Conservation (phyloP, 345 rosid species). For the Rhodamnia argentea region DNA sequence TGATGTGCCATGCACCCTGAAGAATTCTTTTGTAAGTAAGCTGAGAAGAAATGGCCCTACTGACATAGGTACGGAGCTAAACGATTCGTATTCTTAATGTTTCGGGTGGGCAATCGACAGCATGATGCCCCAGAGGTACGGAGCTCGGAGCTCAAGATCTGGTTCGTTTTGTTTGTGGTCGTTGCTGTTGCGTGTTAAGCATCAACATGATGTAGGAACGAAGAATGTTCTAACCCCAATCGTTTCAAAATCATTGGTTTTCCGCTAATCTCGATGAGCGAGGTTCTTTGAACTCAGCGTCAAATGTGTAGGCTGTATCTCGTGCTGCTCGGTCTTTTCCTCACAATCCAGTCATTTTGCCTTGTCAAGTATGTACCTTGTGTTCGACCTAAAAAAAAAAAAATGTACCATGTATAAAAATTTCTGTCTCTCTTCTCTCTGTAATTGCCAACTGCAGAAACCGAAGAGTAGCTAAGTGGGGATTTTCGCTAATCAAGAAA, state of each 20-base stretch:
- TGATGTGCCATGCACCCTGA: not conserved
- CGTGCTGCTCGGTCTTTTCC: not conserved
- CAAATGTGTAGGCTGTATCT: not conserved
- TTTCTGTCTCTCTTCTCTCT: not conserved
- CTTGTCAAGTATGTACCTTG: not conserved
- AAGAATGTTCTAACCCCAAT: not conserved
- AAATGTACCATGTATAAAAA: not conserved
- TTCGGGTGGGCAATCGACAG: not conserved
- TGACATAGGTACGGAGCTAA: not conserved
- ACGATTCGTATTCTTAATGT: not conserved
- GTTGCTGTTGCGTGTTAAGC: not conserved
- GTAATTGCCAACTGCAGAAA: not conserved
- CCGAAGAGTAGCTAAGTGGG: not conserved
- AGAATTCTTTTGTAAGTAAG: not conserved
- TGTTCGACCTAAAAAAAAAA: not conserved
- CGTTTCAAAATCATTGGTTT: not conserved
- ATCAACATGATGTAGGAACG: not conserved
- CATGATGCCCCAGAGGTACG: not conserved
- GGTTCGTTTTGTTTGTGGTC: not conserved
- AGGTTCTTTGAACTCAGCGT: not conserved
- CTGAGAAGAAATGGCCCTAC: not conserved
- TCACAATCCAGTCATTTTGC: not conserved
- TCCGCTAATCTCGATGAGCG: not conserved
- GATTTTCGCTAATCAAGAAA: not conserved
- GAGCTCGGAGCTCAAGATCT: not conserved